Percentiles rank a stretch among this genome's conserved stretches.
Conservation (phyloP, 2,329 filamentous ascomycete genomes). For the Exophiala oligosperma region DNA sequence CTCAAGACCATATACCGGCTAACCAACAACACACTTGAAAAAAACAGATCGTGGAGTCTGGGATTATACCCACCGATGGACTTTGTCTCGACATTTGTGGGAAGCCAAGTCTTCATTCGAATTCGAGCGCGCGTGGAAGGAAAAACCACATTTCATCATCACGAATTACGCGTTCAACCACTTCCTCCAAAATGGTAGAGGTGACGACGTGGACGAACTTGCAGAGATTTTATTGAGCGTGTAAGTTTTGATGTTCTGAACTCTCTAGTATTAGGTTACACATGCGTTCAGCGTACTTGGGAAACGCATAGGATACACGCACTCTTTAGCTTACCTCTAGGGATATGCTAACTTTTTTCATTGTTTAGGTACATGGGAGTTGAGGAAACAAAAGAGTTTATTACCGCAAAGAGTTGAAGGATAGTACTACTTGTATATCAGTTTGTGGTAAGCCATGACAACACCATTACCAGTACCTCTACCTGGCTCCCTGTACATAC, state of each 20-base stretch:
- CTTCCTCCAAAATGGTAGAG: slow-evolving; percentile 2
- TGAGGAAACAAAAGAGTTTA: too few species aligned
- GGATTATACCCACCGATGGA: slow-evolving; percentile 1
- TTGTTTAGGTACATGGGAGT: too few species aligned
- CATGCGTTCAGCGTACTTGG: too few species aligned
- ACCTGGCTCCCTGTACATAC: too few species aligned
- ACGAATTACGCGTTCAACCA: background rate
- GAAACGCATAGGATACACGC: too few species aligned
- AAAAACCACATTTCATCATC: slow-evolving; percentile 2
- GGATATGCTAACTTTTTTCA: too few species aligned
- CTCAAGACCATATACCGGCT: too few species aligned
- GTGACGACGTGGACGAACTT: background rate
- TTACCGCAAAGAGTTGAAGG: background rate
- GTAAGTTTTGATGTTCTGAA: background rate
- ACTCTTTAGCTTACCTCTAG: too few species aligned
- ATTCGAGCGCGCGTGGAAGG: background rate
- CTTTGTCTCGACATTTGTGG: slow-evolving; percentile 3
- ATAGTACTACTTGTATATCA: too few species aligned
- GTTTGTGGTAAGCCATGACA: too few species aligned
- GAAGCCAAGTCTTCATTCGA: background rate
- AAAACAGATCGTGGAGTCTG: background rate
- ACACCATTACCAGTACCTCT: too few species aligned
- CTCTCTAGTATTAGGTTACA: too few species aligned
- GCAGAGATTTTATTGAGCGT: slow-evolving; percentile 3
- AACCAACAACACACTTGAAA: background rate